A percentile compares a stretch with the other conserved stretches of the same genome.
Evolutionary conservation across 257 asterid species (phyloP).

Genomic region (Solanum sejunctum): DNA sequence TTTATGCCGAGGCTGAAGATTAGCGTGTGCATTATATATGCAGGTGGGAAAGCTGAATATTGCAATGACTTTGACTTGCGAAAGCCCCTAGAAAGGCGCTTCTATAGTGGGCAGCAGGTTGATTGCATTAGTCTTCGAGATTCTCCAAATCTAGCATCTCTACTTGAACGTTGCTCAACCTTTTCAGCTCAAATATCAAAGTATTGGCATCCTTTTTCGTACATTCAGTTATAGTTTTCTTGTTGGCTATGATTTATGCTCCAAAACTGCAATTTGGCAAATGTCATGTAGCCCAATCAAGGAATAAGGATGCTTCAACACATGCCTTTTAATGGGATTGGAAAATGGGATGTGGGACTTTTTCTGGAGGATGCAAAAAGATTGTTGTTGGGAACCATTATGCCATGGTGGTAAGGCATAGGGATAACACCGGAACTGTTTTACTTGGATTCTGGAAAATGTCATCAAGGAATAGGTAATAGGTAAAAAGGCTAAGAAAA

Average conservation of each 20-base stretch:
- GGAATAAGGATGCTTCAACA: neutral
- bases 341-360: neutral
- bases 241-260: neutral
- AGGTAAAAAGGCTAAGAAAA: neutral
- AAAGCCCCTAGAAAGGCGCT: conserved; percentile 83
- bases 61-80: conserved; percentile 82
- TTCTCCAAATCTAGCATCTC: conserved; percentile 49
- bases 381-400: neutral
- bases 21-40: conserved; percentile 1
- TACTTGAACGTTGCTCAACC: conserved; percentile 57
- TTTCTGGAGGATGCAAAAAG: neutral
- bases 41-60: conserved; percentile 77
- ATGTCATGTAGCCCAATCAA: neutral
- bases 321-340: neutral
- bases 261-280: neutral
- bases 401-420: neutral
- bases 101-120: conserved; percentile 44
- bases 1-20: neutral
- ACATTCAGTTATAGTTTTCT: neutral
- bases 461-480: neutral
- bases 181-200: conserved; percentile 60
- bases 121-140: conserved; percentile 63
- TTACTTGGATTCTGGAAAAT: neutral
- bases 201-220: conserved; percentile 14
- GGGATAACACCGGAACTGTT: neutral